Evolutionary conservation across 768 basidiomycete species (phyloP).

Genomic region (Filobasidium floriforme): DNA sequence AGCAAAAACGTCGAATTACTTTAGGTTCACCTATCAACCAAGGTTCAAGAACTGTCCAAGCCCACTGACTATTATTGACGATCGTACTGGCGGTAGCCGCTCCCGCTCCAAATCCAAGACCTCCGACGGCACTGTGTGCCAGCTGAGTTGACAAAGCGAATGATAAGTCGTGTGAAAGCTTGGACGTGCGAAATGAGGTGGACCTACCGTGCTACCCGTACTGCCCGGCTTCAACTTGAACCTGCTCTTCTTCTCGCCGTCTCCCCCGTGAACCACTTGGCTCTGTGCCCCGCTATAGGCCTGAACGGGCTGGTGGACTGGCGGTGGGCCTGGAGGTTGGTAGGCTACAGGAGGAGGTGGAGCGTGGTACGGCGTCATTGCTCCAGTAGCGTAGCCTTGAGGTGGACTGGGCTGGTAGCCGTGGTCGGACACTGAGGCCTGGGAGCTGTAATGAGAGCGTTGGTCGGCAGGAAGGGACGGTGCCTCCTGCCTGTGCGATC

Average conservation of each 20-base stretch:
- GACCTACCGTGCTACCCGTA: constrained; percentile 8
- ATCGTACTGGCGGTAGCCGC: background rate
- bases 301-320: background rate
- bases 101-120: constrained; percentile 13
- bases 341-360: background rate
- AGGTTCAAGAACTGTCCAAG: background rate
- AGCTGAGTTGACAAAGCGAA: constrained; percentile 1
- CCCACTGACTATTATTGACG: background rate
- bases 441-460: background rate
- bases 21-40: background rate
- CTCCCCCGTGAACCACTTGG: background rate
- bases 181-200: background rate
- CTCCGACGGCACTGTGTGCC: constrained; percentile 20
- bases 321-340: background rate
- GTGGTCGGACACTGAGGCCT: background rate
- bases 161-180: background rate
- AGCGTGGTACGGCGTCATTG: background rate
- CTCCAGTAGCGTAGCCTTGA: background rate
- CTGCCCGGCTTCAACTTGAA: constrained; percentile 12
- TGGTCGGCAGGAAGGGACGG: background rate
- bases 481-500: background rate
- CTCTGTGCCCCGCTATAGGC: background rate
- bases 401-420: too few species aligned
- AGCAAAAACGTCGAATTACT: background rate
- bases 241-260: constrained; percentile 7